Evolutionary conservation across 148 eudicot genomes (phyloP), one percentile per base, ranked within the genome.

Genomic region (Vaccinium macrocarpon): DNA sequence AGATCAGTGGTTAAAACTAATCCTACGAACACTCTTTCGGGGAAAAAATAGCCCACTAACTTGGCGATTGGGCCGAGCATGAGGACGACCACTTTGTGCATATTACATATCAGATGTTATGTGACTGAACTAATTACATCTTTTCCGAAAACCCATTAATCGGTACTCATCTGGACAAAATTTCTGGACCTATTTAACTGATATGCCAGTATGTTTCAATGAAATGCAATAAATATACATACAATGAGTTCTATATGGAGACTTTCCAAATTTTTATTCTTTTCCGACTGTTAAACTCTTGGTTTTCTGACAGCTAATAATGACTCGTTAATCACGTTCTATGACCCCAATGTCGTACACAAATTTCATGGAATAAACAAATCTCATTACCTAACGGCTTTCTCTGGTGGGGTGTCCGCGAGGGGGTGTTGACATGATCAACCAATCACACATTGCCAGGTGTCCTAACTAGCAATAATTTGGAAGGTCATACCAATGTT

Each of bases 291-390:
- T 4, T 21, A 19, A 27, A 57, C 15, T 6, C 66, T 52, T 56
- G 6, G 29, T 35, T 80, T 25, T 57, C 15, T 4, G 29, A 81
- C 55, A 46, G 21, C 68, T 46, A 52, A 18, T 23, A 23, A 64
- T n/a, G 75, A 64, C 57, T 62, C 6, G 2, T 23, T 15, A 66
- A 55, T 35, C 75, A 12, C 57, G n/a, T 81, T 35, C 50, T 4
- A 42, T 42, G 57, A 48, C 56, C 23, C 42, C 16, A 6, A 27
- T 16, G 42, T 78, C 6, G 51, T 9, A 76, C 9, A 25, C 27
- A 49, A n/a, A n/a, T 38, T 61, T 62, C 74, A 49, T 48, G 14
- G 18, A 81, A 62, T 66, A 66, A 81, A 81, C 42, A 81, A 66
- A 66, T 6, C 35, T 14, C 35, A 8, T 50, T 27, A 15, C 57